Evolutionary conservation across 2,329 filamentous ascomycete species (phyloP).

Genomic region (Fusarium nelsonii): DNA sequence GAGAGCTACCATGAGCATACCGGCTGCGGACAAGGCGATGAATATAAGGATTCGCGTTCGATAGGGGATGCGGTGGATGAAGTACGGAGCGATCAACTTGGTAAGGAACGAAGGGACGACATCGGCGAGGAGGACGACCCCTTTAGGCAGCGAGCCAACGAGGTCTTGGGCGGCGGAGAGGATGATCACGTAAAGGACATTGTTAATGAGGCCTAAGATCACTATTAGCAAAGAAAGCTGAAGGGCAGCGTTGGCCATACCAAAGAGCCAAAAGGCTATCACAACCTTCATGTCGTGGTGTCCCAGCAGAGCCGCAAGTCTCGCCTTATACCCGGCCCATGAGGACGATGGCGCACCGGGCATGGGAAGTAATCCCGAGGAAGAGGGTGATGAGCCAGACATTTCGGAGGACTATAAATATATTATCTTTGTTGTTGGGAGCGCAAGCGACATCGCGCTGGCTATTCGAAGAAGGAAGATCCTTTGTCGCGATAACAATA

Average conservation of each 20-base stretch:
- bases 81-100: slow-evolving; percentile 92
- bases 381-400: slow-evolving; percentile 57
- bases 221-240: slow-evolving; percentile 17
- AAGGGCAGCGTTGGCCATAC: slow-evolving; percentile 58
- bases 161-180: slow-evolving; percentile 95
- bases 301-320: slow-evolving; percentile 72
- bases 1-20: slow-evolving; percentile 90
- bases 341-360: slow-evolving; percentile 72
- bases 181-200: slow-evolving; percentile 97
- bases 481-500: background rate
- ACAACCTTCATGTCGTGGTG: slow-evolving; percentile 79
- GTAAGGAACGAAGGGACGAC: slow-evolving; percentile 89
- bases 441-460: slow-evolving; percentile 26
- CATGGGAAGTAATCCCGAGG: slow-evolving; percentile 65
- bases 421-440: background rate
- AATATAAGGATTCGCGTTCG: slow-evolving; percentile 78
- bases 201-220: slow-evolving; percentile 77
- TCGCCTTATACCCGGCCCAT: slow-evolving; percentile 78
- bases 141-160: slow-evolving; percentile 91
- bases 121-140: slow-evolving; percentile 91
- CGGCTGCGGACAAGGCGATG: slow-evolving; percentile 78
- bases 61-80: slow-evolving; percentile 91
- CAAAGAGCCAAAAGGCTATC: slow-evolving; percentile 92
- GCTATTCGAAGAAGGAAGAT: background rate
- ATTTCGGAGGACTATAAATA: slow-evolving; percentile 34